These are phyloP conservation scores for Kwoniella shivajii DNA, from an alignment of 1,284 basidiomycete genomes.

Conservation along the genomic window DNA sequence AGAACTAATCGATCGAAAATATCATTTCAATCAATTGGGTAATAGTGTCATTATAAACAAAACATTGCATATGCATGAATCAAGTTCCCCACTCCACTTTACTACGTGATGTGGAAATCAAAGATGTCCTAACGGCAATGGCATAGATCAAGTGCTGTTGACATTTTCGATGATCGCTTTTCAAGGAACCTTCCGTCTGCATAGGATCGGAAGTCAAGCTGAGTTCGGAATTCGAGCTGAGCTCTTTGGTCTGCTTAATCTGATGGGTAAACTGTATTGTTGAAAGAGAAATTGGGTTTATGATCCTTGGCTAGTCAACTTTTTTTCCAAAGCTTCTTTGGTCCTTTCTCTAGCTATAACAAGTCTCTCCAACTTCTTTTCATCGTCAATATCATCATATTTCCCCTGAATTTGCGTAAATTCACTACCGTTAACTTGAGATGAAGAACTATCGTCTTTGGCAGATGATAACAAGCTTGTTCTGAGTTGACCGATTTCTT, in stretches of 20 bases:
- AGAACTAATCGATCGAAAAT: too few relatives aligned
- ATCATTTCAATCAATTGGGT: not conserved
- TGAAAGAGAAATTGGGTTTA: too few relatives aligned
- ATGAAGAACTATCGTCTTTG: not conserved
- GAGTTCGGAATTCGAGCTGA: too few relatives aligned
- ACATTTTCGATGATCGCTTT: too few relatives aligned
- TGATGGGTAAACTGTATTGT: too few relatives aligned
- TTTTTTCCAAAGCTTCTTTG: constrained; percentile 35
- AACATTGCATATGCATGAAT: constrained; percentile 5
- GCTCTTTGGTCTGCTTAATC: not conserved
- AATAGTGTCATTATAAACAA: not conserved
- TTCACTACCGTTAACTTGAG: not conserved
- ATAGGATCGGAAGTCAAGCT: too few relatives aligned
- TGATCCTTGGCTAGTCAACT: constrained; percentile 29
- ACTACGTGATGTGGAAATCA: too few relatives aligned
- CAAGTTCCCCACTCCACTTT: not conserved
- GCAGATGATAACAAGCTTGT: constrained; percentile 1
- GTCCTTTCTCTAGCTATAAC: constrained; percentile 44
- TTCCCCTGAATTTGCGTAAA: not conserved
- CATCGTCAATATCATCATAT: constrained; percentile 42
- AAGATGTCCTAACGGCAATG: too few relatives aligned
- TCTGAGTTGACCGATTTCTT: constrained; percentile 39
- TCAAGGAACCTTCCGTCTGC: too few relatives aligned
- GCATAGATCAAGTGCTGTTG: too few relatives aligned
- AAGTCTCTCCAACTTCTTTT: constrained; percentile 40